Evolutionary conservation across 2,329 filamentous ascomycete genomes (phyloP).

Genomic region (Thielaviopsis euricoi): DNA sequence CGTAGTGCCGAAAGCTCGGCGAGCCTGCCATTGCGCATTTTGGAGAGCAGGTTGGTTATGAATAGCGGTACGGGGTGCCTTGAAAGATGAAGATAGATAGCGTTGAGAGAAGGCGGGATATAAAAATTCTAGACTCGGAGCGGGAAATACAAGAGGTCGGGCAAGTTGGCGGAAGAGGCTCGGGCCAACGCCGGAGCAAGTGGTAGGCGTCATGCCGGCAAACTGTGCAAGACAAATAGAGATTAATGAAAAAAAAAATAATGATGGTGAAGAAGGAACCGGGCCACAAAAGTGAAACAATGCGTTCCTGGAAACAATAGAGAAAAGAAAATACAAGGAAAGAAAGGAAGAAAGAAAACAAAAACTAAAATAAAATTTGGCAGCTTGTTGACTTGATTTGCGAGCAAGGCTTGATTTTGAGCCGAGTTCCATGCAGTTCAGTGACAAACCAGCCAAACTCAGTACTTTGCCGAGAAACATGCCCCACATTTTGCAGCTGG

Average conservation of each 20-base stretch:
- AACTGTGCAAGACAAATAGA: neutral
- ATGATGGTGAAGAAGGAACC: neutral
- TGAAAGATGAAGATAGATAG: neutral
- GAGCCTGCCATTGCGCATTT: conserved; percentile 2
- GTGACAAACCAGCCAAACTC: neutral
- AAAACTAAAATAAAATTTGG: neutral
- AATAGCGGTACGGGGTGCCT: no score
- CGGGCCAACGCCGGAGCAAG: conserved; percentile 1
- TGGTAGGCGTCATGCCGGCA: neutral
- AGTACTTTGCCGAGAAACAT: neutral
- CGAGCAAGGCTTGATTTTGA: conserved; percentile 7
- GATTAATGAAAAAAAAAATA: neutral
- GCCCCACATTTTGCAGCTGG: neutral
- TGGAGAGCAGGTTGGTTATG: neutral
- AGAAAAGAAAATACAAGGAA: neutral
- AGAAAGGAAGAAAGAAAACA: neutral
- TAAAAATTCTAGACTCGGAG: conserved; percentile 24
- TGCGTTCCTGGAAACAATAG: neutral
- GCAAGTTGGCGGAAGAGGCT: conserved; percentile 1
- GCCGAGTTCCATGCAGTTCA: neutral
- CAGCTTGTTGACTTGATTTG: conserved; percentile 2
- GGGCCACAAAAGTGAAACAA: neutral
- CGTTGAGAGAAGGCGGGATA: conserved; percentile 18
- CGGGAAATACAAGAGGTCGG: conserved; percentile 14
- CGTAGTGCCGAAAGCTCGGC: conserved; percentile 24